Evolutionary conservation across 2,329 filamentous ascomycete genomes (phyloP), one percentile per base, ranked within the genome.

Genomic region (Cercospora nicotianae): DNA sequence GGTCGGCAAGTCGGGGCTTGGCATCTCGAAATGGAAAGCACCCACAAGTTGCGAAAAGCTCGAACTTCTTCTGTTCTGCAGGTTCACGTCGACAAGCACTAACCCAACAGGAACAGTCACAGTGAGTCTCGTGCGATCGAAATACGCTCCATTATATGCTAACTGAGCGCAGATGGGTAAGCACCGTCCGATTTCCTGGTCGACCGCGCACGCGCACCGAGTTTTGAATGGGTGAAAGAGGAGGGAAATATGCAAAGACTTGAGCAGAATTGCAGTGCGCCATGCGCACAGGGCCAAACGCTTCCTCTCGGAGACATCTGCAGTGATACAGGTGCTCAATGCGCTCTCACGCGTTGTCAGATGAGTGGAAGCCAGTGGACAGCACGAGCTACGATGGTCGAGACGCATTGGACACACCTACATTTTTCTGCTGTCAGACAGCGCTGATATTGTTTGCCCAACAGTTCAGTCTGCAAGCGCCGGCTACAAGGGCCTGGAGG

Each of bases 401-500:
- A 64, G 62, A 64, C 28, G 63, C 58, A 65, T 60, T 60, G 57
- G 55, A 65, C 30, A 65, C 28, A 60, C 10, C 13, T 42, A 23
- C 28, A n/a, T 30, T 31, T 60, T 42, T 18, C 51, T 59, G 62
- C 62, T 64, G 53, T 64, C 53, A 64, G 62, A 64, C 62, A 64
- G 62, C 62, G 62, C 62, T 64, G 76, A 80, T 75, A 76, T 75
- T 77, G 74, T 74, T 71, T 48, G 63, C 70, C 73, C 70, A 72
- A 74, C 84, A 99, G 95, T 94, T 93, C 95, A 65, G 63, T 61
- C 58, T 60, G 58, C 63, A 60, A 61, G 63, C 55, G 60, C 63
- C 58, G 63, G 58, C 57, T 60, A 65, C 63, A 65, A 60, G 39
- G 63, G 95, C 90, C 94, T 99, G 87, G 92, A 93, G 84, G 95